phyloP scores from a whole-genome alignment of 441 rosid genomes.

The Codiaeum variegatum region DNA sequence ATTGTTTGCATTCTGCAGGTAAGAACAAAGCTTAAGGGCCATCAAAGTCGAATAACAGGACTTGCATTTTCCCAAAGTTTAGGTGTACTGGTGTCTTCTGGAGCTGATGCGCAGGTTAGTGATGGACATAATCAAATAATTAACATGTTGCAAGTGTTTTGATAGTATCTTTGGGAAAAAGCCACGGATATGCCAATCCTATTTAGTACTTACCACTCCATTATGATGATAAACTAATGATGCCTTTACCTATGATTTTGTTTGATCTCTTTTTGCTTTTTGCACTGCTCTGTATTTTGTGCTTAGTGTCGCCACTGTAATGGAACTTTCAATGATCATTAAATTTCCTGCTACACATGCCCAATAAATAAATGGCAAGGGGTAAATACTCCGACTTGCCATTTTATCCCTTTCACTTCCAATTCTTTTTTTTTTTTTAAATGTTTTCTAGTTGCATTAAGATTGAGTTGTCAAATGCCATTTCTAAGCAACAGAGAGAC shows the following conservation, averaged over 20 bases:
- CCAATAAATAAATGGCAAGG: not conserved
- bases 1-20: constrained; percentile 45
- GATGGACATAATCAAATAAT: not conserved
- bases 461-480: not conserved
- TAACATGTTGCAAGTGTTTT: not conserved
- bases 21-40: constrained; percentile 77
- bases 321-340: not conserved
- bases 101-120: constrained; percentile 78
- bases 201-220: not conserved
- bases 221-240: not conserved
- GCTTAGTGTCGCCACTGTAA: not conserved
- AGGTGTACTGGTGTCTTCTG: constrained; percentile 67
- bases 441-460: not conserved
- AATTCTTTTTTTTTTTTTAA: not conserved
- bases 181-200: not conserved
- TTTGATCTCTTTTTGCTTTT: not conserved
- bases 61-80: constrained; percentile 66
- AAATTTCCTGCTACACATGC: not conserved
- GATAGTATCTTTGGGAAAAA: not conserved
- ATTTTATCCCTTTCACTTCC: not conserved
- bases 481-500: not conserved
- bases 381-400: not conserved
- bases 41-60: constrained; percentile 68
- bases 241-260: not conserved
- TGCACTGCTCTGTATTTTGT: not conserved